Base-by-base conservation (phyloP, 2,329 filamentous ascomycete species). In the Didymella lethalis region DNA sequence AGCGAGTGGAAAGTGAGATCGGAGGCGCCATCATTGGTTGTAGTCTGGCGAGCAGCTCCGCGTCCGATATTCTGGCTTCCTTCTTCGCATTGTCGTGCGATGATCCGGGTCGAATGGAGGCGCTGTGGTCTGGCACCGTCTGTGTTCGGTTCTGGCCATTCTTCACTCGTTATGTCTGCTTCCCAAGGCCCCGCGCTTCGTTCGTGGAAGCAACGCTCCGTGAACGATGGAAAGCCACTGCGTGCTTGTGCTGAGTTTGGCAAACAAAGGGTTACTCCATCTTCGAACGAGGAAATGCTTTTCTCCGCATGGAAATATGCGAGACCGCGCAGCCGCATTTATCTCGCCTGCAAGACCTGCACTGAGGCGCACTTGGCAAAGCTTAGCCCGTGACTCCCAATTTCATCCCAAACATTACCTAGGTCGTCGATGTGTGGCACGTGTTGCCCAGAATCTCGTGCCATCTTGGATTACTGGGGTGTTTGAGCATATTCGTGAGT, bases 61-160 rank as follows among this genome's bases (percentile, higher is more conserved):
- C 48, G 36, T 52, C 48, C 43, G 54, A 48, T 8, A 18, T 44
- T 16, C 41, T 44, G 25, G 41, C 5, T 16, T n/a, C 43, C n/a
- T 43, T 43, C n/a, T 43, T 29, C 29, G 48, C 18, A 7, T 48
- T 5, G 28, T 57, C 36, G 48, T 31, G 41, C 52, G 36, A 54
- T 2, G 34, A 20, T 16, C 29, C 45, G 18, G 34, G 20, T 31
- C 6, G 18, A 36, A 2, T n/a, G n/a, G 12, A 14, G 3, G 14
- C 11, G 18, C 18, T 38, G 38, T 43, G 18, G 3, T 32, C 10
- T 18, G 18, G 18, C 18, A 18, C 18, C 18, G 18, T 18, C 18
- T 20, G 4, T 18, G 36, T 36, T 44, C 10, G 29, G 8, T 34
- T 8, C 7, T 29, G 28, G 28, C 28, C 5, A 10, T 4, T 29